Conservation (phyloP, 306 rosid genomes). For the Echinosophora koreensis region DNA sequence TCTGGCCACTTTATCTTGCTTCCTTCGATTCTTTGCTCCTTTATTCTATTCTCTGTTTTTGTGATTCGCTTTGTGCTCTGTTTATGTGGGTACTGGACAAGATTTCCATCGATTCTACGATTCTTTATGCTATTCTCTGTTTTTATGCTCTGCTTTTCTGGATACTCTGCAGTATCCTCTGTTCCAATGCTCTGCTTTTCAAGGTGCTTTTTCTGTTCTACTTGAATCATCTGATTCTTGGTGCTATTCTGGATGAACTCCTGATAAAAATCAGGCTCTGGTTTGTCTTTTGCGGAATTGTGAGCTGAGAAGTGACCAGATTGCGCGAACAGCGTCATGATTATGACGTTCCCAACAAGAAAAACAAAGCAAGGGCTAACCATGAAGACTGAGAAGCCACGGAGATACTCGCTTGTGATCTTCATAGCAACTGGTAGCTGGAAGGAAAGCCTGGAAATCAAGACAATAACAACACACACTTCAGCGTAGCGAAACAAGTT, state of each 20-base stretch:
- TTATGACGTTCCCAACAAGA: conserved; percentile 72
- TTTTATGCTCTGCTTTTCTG: not conserved
- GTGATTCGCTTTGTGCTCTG: not conserved
- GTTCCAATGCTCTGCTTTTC: not conserved
- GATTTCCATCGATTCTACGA: not conserved
- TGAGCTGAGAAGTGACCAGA: conserved; percentile 64
- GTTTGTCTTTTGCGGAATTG: conserved; percentile 30
- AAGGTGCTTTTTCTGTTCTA: not conserved
- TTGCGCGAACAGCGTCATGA: conserved; percentile 70
- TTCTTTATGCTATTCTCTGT: not conserved
- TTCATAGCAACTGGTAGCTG: conserved; percentile 67
- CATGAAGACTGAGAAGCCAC: conserved; percentile 48
- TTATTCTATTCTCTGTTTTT: not conserved
- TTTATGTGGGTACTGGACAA: not conserved
- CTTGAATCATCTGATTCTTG: conserved; percentile 42
- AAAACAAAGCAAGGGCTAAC: conserved; percentile 72
- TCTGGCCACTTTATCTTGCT: not conserved
- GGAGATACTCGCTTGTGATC: conserved; percentile 64
- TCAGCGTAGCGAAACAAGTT: conserved; percentile 65
- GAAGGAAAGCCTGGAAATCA: conserved; percentile 67
- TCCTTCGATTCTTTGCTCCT: not conserved
- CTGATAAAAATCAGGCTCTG: conserved; percentile 61
- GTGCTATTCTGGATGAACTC: conserved; percentile 62
- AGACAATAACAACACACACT: conserved; percentile 62
- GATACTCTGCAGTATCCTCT: not conserved